phyloP scores from a whole-genome alignment of 352 stramenopile species.

The Thalassiosira exigua region DNA sequence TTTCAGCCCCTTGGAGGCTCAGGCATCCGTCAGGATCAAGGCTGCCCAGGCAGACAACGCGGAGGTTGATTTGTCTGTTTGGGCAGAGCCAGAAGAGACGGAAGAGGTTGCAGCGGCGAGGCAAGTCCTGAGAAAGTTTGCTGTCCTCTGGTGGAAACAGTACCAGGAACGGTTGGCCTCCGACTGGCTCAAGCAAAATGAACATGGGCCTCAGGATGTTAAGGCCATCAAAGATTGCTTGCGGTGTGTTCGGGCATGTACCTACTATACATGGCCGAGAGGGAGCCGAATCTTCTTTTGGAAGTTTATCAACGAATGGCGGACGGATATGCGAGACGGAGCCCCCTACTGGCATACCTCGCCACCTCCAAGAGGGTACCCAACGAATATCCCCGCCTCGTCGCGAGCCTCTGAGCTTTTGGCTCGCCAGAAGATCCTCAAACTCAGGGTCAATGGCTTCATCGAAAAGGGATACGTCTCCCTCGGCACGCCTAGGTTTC shows the following conservation, averaged over 20 bases:
- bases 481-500: conserved; percentile 23
- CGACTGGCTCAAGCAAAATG: not conserved
- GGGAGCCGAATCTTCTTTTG: conserved; percentile 33
- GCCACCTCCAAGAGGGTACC: not conserved
- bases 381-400: conserved; percentile 13
- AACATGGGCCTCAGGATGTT: not conserved
- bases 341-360: not conserved
- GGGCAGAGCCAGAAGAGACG: not conserved
- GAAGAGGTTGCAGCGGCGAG: conserved; percentile 10
- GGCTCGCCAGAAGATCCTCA: conserved; percentile 34
- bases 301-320: conserved; percentile 13
- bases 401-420: conserved; percentile 11
- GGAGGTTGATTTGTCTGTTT: not conserved
- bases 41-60: not conserved
- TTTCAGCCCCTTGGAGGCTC: conserved; percentile 6
- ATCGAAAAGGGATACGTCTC: conserved; percentile 18
- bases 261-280: conserved; percentile 25
- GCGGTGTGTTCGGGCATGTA: conserved; percentile 3
- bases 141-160: conserved; percentile 19
- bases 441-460: conserved; percentile 21
- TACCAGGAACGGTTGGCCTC: not conserved
- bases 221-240: conserved; percentile 15
- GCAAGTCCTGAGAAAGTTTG: conserved; percentile 18
- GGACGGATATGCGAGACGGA: conserved; percentile 18
- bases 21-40: not conserved